These are phyloP conservation scores for Penicillium sclerotigenum DNA, from an alignment of 2,329 filamentous ascomycete species.

Conservation along the genomic window DNA sequence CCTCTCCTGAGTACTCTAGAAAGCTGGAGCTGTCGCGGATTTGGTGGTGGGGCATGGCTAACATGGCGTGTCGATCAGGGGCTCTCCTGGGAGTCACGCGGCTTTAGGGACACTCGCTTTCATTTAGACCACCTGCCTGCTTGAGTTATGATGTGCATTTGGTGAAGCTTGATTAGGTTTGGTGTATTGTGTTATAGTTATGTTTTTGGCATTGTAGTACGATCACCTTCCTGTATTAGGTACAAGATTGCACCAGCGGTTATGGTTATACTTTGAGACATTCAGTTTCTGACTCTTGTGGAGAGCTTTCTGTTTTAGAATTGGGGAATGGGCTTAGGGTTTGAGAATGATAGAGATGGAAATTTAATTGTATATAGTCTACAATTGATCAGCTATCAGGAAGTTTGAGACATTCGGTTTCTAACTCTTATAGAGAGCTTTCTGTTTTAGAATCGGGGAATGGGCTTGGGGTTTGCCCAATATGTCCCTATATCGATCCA, in stretches of 20 bases:
- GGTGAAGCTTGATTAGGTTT: neutral
- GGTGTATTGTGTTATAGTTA: neutral
- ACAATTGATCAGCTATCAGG: too few species aligned
- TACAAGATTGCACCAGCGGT: too few species aligned
- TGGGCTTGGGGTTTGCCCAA: neutral
- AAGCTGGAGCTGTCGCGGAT: neutral
- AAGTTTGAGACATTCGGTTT: neutral
- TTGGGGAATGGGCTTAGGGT: too few species aligned
- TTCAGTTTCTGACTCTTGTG: neutral
- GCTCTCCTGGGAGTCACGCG: neutral
- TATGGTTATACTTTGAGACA: neutral
- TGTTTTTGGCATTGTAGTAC: neutral
- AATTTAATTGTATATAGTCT: too few species aligned
- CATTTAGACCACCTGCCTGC: constrained; percentile 4
- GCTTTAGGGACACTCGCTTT: neutral
- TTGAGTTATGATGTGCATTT: constrained; percentile 1
- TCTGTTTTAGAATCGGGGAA: neutral
- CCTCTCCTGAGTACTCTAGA: neutral
- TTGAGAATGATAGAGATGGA: too few species aligned
- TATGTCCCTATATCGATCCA: neutral
- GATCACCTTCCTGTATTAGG: neutral
- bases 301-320: neutral
- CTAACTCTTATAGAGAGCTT: neutral
- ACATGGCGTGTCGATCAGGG: constrained; percentile 11
- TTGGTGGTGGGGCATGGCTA: neutral